These are phyloP conservation scores for Aspergillus hancockii DNA, from an alignment of 495 filamentous ascomycete species.

Conservation along the genomic window DNA sequence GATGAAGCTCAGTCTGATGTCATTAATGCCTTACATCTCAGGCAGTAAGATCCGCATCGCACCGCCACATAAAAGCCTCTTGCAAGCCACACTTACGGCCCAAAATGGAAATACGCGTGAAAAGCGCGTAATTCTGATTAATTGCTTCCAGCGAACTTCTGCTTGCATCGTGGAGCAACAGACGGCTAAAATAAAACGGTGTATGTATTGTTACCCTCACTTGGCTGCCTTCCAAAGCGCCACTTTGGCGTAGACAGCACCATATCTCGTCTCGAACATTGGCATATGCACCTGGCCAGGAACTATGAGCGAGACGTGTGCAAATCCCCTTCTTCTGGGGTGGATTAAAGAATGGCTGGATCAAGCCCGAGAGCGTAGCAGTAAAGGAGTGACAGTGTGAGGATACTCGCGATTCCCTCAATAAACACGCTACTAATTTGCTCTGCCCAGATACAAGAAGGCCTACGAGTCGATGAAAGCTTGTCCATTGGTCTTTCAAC, in stretches of 20 bases:
- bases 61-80: background rate
- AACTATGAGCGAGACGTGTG: slow-evolving; percentile 51
- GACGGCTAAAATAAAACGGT: background rate
- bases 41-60: background rate
- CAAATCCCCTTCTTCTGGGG: slow-evolving; percentile 72
- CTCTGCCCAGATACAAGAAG: slow-evolving; percentile 62
- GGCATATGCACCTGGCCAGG: background rate
- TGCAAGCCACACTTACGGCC: slow-evolving; percentile 3
- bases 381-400: slow-evolving; percentile 64
- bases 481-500: slow-evolving; percentile 71
- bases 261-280: background rate
- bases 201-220: background rate
- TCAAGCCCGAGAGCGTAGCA: slow-evolving; percentile 67
- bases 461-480: slow-evolving; percentile 80
- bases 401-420: slow-evolving; percentile 18
- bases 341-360: slow-evolving; percentile 85
- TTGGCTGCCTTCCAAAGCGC: background rate
- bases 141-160: background rate
- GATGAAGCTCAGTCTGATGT: background rate
- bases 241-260: background rate
- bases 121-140: slow-evolving; percentile 1
- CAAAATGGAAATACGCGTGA: slow-evolving; percentile 17
- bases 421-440: slow-evolving; percentile 14
- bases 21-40: background rate
- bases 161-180: background rate